These are phyloP conservation scores for Phytopythium vexans DNA, from an alignment of 352 stramenopile genomes.

Conservation along the genomic window DNA sequence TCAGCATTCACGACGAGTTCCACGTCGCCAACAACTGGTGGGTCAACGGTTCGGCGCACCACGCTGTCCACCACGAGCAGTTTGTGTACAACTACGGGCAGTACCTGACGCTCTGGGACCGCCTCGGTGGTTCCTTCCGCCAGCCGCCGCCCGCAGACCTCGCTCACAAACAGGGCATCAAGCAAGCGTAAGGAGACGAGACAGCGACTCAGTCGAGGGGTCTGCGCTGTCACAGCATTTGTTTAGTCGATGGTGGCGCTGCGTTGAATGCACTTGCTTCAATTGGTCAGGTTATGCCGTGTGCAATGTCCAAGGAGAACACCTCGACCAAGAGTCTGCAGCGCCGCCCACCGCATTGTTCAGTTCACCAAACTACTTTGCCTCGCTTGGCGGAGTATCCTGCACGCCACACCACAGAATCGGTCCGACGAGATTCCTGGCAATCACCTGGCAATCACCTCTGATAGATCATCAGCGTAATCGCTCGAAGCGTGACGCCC, in stretches of 20 bases:
- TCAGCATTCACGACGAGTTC: slow-evolving; percentile 71
- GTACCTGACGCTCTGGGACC: slow-evolving; percentile 78
- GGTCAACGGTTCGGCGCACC: slow-evolving; percentile 64
- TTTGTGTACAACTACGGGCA: slow-evolving; percentile 79
- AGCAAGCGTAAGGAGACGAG: not conserved
- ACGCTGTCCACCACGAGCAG: slow-evolving; percentile 59
- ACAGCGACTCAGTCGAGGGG: too few relatives aligned
- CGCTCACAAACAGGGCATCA: slow-evolving; percentile 5
- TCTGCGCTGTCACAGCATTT: too few relatives aligned
- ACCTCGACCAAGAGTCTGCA: slow-evolving; percentile 11
- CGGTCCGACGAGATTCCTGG: too few relatives aligned
- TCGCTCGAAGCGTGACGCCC: too few relatives aligned
- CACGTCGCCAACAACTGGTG: slow-evolving; percentile 54
- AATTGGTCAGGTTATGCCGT: slow-evolving; percentile 15
- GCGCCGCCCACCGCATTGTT: too few relatives aligned
- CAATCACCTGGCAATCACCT: too few relatives aligned
- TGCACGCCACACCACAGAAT: too few relatives aligned
- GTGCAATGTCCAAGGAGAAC: slow-evolving; percentile 19
- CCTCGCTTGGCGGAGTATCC: too few relatives aligned
- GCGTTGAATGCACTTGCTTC: slow-evolving; percentile 33
- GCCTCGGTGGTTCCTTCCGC: slow-evolving; percentile 58
- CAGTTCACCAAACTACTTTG: too few relatives aligned
- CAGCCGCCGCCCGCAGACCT: slow-evolving; percentile 26
- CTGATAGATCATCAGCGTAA: too few relatives aligned
- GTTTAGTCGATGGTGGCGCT: too few relatives aligned